A percentile compares a stretch with the other conserved stretches of the same genome.
Conservation (phyloP, 1,139 yeast species). For the Saccharomycopsis phalli region DNA sequence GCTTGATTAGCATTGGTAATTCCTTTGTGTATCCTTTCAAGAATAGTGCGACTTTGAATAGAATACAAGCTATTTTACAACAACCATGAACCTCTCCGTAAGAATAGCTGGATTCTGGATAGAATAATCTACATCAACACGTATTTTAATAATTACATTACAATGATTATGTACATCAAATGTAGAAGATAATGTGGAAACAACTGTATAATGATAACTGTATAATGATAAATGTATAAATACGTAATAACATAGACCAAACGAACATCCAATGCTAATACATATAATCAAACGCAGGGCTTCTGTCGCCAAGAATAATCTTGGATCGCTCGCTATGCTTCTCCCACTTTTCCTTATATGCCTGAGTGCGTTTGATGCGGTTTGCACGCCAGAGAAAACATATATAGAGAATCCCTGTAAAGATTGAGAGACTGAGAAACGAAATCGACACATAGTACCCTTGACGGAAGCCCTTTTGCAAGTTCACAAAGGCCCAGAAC, state of each 20-base stretch:
- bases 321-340: neutral
- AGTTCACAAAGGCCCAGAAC: slow-evolving; percentile 2
- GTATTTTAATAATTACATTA: too few relatives aligned
- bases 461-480: neutral
- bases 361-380: neutral
- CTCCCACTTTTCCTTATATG: slow-evolving; percentile 1
- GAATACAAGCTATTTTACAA: too few relatives aligned
- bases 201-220: too few relatives aligned
- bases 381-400: slow-evolving; percentile 23
- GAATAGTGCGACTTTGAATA: too few relatives aligned
- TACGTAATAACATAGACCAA: neutral
- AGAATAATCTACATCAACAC: too few relatives aligned
- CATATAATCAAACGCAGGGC: slow-evolving; percentile 8
- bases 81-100: too few relatives aligned
- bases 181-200: too few relatives aligned
- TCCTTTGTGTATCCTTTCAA: too few relatives aligned
- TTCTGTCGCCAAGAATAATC: slow-evolving; percentile 2
- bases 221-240: too few relatives aligned
- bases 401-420: neutral
- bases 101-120: too few relatives aligned
- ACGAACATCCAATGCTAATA: neutral
- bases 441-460: neutral
- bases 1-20: too few relatives aligned
- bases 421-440: neutral
- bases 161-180: too few relatives aligned